Conservation (phyloP, 2,329 filamentous ascomycete species). For the Aspergillus amoenus region DNA sequence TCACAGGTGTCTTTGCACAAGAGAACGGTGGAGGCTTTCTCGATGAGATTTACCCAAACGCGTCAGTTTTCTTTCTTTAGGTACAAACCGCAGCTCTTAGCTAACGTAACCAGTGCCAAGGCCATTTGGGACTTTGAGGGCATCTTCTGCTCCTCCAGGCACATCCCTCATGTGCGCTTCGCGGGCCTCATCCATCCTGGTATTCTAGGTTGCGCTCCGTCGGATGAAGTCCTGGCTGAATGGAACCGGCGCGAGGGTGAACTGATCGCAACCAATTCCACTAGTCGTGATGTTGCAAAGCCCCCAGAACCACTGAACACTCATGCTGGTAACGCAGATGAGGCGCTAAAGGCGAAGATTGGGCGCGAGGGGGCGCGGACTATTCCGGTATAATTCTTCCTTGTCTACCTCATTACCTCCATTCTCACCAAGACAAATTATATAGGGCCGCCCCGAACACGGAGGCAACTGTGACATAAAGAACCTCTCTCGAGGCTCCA, state of each 20-base stretch:
- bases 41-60: constrained; percentile 80
- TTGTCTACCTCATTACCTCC: not conserved
- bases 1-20: constrained; percentile 77
- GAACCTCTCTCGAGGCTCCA: constrained; percentile 74
- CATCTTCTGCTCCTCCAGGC: constrained; percentile 78
- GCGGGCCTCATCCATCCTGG: constrained; percentile 88
- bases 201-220: constrained; percentile 86
- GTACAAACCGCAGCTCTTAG: not conserved
- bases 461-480: constrained; percentile 93
- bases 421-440: not conserved
- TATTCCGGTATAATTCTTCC: constrained; percentile 58
- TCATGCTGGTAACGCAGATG: constrained; percentile 67
- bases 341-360: constrained; percentile 63
- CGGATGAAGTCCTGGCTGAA: constrained; percentile 69
- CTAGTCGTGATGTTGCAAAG: constrained; percentile 70
- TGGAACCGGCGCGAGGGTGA: constrained; percentile 86
- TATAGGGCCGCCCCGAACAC: constrained; percentile 70
- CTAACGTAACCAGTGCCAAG: constrained; percentile 50
- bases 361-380: constrained; percentile 79
- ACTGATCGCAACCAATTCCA: constrained; percentile 67
- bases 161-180: constrained; percentile 85
- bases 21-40: constrained; percentile 86
- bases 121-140: constrained; percentile 77
- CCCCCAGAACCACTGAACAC: constrained; percentile 71
- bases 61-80: constrained; percentile 52